Evolutionary conservation across 2,329 filamentous ascomycete species (phyloP), one percentile per base, ranked within the genome.

Genomic region (Aspergillus bombycis): DNA sequence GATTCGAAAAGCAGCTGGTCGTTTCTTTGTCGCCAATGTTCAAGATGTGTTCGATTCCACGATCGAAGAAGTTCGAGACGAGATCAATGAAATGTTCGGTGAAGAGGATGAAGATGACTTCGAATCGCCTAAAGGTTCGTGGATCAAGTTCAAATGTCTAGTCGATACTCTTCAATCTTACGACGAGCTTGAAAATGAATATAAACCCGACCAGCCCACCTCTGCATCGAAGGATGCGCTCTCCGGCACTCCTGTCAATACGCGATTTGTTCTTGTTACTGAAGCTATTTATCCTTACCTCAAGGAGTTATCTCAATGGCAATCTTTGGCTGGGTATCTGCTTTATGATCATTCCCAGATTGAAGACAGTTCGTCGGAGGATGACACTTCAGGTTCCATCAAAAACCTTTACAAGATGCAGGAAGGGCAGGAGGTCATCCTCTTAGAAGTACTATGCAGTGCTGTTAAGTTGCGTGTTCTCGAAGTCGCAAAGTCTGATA

Each of bases 91-190:
- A 72, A 82, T 88, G 10, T 85, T 96, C 62, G 87, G 88, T 10
- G 87, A 91, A n/a, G 89, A 91, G 19, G 90, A 93, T 14, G 82
- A 82, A 30, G 83, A 86, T 28, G 90, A 94, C 67, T 91, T 88
- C 65, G 89, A 91, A 59, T 88, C 88, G 2, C 92, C 94, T 2
- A 89, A 91, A 65, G 83, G 88, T 53, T 90, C 91, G 66, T 99
- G 95, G 95, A 87, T 98, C 71, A 93, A 92, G 74, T 88, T 96
- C 74, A 99, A 98, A 79, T 94, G 91, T 68, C 83, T 99, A 16
- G 92, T 91, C 3, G 93, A 97, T 76, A 90, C 91, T 12, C 83
- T 99, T 30, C 86, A 91, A 36, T 86, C 88, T 11, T 98, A 97
- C 72, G 93, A 97, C 74, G 83, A 85, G 7, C 89, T 92, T 69